Evolutionary conservation across 805 yeast genomes (phyloP).

Genomic region (Candida xiaguanensis): DNA sequence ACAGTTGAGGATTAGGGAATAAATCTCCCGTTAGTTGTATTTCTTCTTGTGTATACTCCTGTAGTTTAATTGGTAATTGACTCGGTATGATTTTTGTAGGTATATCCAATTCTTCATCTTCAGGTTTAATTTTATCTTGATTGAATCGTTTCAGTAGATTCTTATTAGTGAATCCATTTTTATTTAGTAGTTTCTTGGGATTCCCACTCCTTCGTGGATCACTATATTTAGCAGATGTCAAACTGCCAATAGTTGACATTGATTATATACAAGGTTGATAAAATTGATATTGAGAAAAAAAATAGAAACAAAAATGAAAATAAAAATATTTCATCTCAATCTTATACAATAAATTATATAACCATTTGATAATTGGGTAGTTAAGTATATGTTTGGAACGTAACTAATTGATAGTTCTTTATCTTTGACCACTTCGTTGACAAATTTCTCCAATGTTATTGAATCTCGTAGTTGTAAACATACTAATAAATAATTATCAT

Average conservation of each 20-base stretch:
- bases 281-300: background rate
- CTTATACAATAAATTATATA: conserved; percentile 42
- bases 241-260: conserved; percentile 16
- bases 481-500: conserved; percentile 38
- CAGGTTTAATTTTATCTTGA: background rate
- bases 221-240: conserved; percentile 3
- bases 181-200: background rate
- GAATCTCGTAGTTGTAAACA: conserved; percentile 53
- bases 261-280: conserved; percentile 1
- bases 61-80: conserved; percentile 16
- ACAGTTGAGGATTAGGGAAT: conserved; percentile 23
- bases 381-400: conserved; percentile 29
- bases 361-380: conserved; percentile 34
- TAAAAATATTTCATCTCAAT: background rate
- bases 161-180: background rate
- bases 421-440: conserved; percentile 26
- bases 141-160: conserved; percentile 5
- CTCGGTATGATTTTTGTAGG: conserved; percentile 19
- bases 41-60: conserved; percentile 18
- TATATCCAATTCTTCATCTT: conserved; percentile 13
- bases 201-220: conserved; percentile 14
- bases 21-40: conserved; percentile 26
- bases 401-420: conserved; percentile 29
- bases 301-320: background rate
- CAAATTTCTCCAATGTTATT: conserved; percentile 45